Evolutionary conservation across 257 asterid species (phyloP).

Genomic region (Solanum chmielewskii): DNA sequence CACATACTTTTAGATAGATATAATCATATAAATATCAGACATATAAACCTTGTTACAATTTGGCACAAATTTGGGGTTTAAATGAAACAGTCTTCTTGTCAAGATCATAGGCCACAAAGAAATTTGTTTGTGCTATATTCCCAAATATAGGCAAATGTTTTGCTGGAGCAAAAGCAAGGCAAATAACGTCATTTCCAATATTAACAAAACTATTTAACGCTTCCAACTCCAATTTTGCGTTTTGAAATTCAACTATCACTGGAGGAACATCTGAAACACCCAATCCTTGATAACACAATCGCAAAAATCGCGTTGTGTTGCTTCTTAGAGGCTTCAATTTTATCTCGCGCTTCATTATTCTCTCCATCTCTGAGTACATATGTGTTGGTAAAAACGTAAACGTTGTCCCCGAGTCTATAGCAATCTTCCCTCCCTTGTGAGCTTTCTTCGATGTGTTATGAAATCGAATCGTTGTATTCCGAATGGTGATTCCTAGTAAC

Average conservation of each 20-base stretch:
- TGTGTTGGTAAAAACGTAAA: conserved; percentile 27
- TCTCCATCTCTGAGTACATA: conserved; percentile 6
- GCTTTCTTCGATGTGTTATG: neutral
- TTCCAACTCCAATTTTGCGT: conserved; percentile 45
- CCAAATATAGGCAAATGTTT: conserved; percentile 17
- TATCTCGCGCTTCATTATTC: neutral
- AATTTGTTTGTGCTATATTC: conserved; percentile 9
- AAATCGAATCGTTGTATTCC: conserved; percentile 7
- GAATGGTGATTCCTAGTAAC: conserved; percentile 35
- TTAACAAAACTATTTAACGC: conserved; percentile 14
- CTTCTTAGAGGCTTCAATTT: neutral
- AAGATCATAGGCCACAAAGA: conserved; percentile 11
- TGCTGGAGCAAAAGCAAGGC: conserved; percentile 30
- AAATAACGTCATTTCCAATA: conserved; percentile 3
- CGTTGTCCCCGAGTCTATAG: conserved; percentile 57
- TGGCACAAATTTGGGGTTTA: conserved; percentile 3
- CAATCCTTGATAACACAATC: conserved; percentile 20
- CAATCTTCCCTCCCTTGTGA: conserved; percentile 23
- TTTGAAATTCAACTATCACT: conserved; percentile 35
- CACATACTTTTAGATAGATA: neutral
- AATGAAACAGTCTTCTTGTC: neutral
- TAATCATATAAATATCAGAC: neutral
- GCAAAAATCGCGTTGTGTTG: conserved; percentile 16
- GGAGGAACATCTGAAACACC: conserved; percentile 5
- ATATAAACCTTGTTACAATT: neutral